phyloP scores from a whole-genome alignment of 495 filamentous ascomycete genomes.

The Parathielavia appendiculata region DNA sequence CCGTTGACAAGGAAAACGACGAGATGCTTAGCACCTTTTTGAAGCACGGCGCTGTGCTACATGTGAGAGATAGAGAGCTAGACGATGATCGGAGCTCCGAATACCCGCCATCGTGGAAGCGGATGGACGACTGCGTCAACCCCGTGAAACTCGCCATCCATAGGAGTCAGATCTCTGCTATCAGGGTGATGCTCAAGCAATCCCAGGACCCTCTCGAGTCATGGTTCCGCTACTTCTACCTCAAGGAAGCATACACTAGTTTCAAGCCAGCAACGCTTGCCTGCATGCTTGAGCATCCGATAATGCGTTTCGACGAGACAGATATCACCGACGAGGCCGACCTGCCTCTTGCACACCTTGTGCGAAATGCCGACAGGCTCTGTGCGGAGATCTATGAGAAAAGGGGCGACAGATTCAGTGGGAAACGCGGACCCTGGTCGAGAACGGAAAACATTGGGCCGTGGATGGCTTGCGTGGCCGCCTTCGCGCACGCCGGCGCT shows the following conservation, averaged over 20 bases:
- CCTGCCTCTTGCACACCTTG: slow-evolving; percentile 6
- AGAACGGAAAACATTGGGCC: neutral
- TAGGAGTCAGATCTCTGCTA: neutral
- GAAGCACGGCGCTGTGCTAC: neutral
- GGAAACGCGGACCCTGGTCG: neutral
- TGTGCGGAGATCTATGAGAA: neutral
- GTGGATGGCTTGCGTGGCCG: slow-evolving; percentile 9
- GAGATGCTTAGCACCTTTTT: neutral
- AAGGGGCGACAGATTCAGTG: neutral
- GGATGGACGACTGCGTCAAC: neutral
- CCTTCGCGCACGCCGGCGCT: neutral
- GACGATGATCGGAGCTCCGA: neutral
- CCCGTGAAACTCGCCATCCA: neutral
- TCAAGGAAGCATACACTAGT: slow-evolving; percentile 2
- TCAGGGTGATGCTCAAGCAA: slow-evolving; percentile 2
- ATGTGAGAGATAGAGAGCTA: neutral
- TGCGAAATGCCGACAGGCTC: slow-evolving; percentile 1
- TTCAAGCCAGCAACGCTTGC: neutral
- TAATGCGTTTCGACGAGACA: neutral
- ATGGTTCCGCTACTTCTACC: slow-evolving; percentile 2
- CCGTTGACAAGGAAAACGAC: neutral
- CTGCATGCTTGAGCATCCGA: slow-evolving; percentile 8
- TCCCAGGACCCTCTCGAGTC: neutral
- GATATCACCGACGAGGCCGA: neutral
- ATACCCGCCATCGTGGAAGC: neutral